Evolutionary conservation across 177 flowering plant genomes (phyloP), one percentile per base, ranked within the genome.

Genomic region (Vitis hybrid): DNA sequence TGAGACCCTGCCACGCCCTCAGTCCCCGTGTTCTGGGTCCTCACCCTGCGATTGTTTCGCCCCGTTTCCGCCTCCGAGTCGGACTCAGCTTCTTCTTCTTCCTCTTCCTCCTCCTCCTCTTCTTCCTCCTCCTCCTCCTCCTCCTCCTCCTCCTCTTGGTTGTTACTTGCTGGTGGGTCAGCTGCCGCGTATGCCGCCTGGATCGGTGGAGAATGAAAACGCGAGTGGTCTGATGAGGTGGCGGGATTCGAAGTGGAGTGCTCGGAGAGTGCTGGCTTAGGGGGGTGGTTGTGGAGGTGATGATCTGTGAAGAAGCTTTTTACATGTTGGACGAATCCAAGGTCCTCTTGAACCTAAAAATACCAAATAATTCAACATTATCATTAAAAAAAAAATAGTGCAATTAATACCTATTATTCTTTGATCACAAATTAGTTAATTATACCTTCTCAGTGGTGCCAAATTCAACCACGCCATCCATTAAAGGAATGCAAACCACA

Each of bases 241-340:
- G 85, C 73, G 1, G 90, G 97, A 66, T 90, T 90, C 52, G 97
- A 93, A 7, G 97, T 90, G 24, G 99, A 95, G 78, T 91, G 94
- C 66, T 88, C 98, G 40, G 99, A 95, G 57, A 86, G 87, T n/a
- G 96, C 94, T 1, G 98, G 99, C 49, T 86, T 90, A n/a, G 93
- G 91, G 2, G 79, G 78, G 0, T 69, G 79, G 52, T 56, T 76
- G 18, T 69, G 76, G 65, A 77, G 84, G 50, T 78, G 83, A 60
- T 77, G 72, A 18, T 86, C 89, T 1, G 24, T 60, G 85, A 95
- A 95, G 81, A 88, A 87, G 68, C 75, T 78, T 70, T 87, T 91
- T 0, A 88, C 77, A 15, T 83, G 91, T 60, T 88, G 83, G 54
- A 93, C 52, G 3, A 93, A 62, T 4, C 75, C 85, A 4, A 70